These are phyloP conservation scores for Silene noctiflora DNA, from an alignment of 179 eudicot species.

Conservation along the genomic window DNA sequence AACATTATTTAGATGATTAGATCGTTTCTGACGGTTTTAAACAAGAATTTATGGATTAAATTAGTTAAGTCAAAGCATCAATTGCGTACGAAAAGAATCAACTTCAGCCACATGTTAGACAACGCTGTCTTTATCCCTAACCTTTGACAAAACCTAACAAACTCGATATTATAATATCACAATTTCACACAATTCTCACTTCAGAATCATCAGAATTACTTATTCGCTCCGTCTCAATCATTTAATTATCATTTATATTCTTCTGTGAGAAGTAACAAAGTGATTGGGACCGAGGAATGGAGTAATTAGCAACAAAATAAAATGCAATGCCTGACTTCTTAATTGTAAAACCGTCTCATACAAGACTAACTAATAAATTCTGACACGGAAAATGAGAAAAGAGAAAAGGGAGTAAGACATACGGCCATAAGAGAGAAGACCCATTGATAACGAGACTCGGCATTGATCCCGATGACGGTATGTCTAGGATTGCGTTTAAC, in stretches of 20 bases:
- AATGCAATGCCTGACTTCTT: neutral
- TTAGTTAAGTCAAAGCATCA: neutral
- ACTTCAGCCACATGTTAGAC: neutral
- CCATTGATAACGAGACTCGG: constrained; percentile 63
- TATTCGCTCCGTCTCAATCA: too few species aligned
- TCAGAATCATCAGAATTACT: neutral
- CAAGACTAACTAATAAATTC: neutral
- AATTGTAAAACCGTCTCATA: neutral
- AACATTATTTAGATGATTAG: too few species aligned
- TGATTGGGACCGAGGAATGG: too few species aligned
- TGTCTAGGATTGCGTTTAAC: constrained; percentile 37
- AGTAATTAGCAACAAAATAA: too few species aligned
- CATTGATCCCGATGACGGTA: constrained; percentile 71
- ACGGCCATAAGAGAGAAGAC: constrained; percentile 63
- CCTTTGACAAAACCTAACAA: neutral
- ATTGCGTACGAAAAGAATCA: neutral
- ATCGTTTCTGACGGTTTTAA: too few species aligned
- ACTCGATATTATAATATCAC: too few species aligned
- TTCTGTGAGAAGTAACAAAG: too few species aligned
- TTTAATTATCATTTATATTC: too few species aligned
- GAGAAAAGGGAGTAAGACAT: constrained; percentile 10
- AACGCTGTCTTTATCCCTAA: neutral
- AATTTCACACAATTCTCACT: neutral
- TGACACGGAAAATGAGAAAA: neutral
- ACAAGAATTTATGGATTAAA: too few species aligned